Conservation (phyloP, 805 yeast genomes). For the Teunomyces cretensis region DNA sequence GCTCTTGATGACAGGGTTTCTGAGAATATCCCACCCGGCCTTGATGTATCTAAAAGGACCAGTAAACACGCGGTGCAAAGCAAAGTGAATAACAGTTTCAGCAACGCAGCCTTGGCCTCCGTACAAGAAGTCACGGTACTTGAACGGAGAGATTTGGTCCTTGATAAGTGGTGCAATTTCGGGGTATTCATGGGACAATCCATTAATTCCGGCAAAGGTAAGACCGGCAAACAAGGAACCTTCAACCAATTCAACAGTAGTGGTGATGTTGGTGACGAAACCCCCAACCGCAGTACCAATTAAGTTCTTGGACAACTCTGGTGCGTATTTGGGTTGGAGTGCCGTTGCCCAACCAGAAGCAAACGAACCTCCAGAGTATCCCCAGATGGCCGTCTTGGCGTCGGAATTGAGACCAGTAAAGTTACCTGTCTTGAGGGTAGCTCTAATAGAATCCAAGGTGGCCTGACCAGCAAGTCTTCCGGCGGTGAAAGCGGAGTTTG, state of each 20-base stretch:
- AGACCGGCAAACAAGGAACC: conserved; percentile 31
- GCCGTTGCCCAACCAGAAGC: conserved; percentile 41
- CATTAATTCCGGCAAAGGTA: conserved; percentile 27
- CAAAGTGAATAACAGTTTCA: conserved; percentile 9
- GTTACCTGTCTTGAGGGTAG: conserved; percentile 17
- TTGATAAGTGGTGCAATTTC: conserved; percentile 2
- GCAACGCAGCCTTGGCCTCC: neutral
- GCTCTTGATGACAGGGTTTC: conserved; percentile 10
- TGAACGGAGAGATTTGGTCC: neutral
- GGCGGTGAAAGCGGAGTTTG: conserved; percentile 29
- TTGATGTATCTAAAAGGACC: conserved; percentile 12
- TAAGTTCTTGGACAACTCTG: conserved; percentile 22
- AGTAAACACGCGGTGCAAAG: conserved; percentile 11
- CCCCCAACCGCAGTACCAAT: conserved; percentile 40
- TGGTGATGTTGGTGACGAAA: conserved; percentile 33
- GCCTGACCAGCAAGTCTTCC: conserved; percentile 32
- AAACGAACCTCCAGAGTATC: conserved; percentile 41
- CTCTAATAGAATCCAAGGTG: conserved; percentile 31
- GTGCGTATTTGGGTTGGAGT: conserved; percentile 36
- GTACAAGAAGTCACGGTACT: neutral
- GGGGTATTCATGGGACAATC: conserved; percentile 33
- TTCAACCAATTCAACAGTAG: conserved; percentile 21
- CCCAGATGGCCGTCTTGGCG: conserved; percentile 28
- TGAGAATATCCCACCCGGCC: conserved; percentile 17
- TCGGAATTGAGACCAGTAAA: conserved; percentile 18